These are phyloP conservation scores for Citrus maxima DNA, from an alignment of 345 rosid genomes.

Conservation along the genomic window DNA sequence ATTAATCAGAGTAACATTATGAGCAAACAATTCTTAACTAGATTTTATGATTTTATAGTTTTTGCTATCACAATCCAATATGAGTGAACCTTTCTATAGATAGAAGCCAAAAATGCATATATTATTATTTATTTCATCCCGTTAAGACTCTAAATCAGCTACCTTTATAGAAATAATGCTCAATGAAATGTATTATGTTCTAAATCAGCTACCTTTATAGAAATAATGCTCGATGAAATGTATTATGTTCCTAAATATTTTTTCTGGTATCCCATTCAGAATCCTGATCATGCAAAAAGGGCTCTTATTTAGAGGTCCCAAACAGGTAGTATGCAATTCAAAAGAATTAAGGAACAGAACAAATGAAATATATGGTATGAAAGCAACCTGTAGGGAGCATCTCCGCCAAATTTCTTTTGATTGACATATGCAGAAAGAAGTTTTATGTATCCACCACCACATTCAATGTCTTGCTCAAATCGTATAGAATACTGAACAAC, in stretches of 20 bases:
- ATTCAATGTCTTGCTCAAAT: constrained; percentile 55
- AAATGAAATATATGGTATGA: neutral
- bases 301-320: neutral
- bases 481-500: constrained; percentile 53
- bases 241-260: neutral
- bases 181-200: neutral
- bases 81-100: neutral
- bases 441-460: constrained; percentile 57
- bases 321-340: neutral
- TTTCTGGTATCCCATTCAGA: neutral
- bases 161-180: neutral
- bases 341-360: neutral
- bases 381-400: constrained; percentile 42
- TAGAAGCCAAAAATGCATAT: neutral
- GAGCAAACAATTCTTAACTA: neutral
- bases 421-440: constrained; percentile 40
- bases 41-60: neutral
- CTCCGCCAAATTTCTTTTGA: constrained; percentile 46
- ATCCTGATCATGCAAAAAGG: neutral
- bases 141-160: neutral
- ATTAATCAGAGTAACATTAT: neutral
- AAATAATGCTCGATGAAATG: neutral
- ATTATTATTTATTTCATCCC: neutral
- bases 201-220: neutral
- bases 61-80: neutral